phyloP scores from a whole-genome alignment of 768 basidiomycete genomes.

The Agrocybe pediades region DNA sequence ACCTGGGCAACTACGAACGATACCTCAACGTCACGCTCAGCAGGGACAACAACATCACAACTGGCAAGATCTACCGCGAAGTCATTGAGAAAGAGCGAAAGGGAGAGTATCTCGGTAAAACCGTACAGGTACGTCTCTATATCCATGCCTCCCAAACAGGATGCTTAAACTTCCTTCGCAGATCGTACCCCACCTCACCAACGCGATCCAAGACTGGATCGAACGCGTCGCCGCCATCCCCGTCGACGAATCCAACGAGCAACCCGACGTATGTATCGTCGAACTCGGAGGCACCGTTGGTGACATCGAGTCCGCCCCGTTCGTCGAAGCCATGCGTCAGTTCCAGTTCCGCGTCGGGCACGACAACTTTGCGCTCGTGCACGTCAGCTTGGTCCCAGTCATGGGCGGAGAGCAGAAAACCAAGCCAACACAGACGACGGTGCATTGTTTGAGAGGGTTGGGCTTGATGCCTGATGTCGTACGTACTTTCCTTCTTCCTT shows the following conservation, averaged over 20 bases:
- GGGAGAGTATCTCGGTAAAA: slow-evolving; percentile 93
- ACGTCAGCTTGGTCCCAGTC: slow-evolving; percentile 97
- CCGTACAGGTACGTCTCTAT: slow-evolving; percentile 72
- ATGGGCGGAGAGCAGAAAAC: slow-evolving; percentile 99
- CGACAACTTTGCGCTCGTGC: slow-evolving; percentile 95
- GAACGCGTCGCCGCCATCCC: slow-evolving; percentile 93
- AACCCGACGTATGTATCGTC: slow-evolving; percentile 96
- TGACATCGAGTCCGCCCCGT: slow-evolving; percentile 98
- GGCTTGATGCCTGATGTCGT: slow-evolving; percentile 93
- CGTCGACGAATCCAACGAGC: slow-evolving; percentile 90
- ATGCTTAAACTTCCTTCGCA: slow-evolving; percentile 29
- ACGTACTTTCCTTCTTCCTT: slow-evolving; percentile 24
- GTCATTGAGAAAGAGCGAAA: slow-evolving; percentile 96
- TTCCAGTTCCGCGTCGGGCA: slow-evolving; percentile 98
- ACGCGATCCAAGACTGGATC: slow-evolving; percentile 98
- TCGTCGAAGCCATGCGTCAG: slow-evolving; percentile 99
- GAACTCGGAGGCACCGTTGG: slow-evolving; percentile 99
- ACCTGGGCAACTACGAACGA: slow-evolving; percentile 97
- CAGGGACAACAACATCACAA: slow-evolving; percentile 97
- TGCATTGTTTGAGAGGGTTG: slow-evolving; percentile 89
- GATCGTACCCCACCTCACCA: slow-evolving; percentile 96
- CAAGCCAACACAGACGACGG: slow-evolving; percentile 97
- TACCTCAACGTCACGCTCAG: slow-evolving; percentile 95
- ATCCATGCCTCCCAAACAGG: not conserved
- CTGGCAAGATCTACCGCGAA: slow-evolving; percentile 95